A percentile compares a stretch with the other conserved stretches of the same genome.
Evolutionary conservation across 2,329 filamentous ascomycete genomes (phyloP).

Genomic region (Venturia effusa): DNA sequence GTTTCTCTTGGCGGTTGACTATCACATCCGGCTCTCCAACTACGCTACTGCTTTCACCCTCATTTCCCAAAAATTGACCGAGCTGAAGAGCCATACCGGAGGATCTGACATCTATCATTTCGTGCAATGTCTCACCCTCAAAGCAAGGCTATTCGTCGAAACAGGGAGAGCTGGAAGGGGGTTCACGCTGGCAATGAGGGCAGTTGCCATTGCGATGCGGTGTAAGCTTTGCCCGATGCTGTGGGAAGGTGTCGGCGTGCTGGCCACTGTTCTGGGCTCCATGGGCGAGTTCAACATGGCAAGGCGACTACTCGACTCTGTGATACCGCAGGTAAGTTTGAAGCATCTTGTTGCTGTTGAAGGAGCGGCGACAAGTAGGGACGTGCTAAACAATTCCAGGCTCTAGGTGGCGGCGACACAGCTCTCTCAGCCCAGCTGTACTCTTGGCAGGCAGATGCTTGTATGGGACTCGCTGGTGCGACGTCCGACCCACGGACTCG

Average conservation of each 20-base stretch:
- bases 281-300: conserved; percentile 62
- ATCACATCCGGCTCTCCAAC: conserved; percentile 42
- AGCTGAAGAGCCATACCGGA: conserved; percentile 39
- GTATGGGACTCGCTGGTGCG: conserved; percentile 63
- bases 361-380: not conserved
- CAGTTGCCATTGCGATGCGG: conserved; percentile 61
- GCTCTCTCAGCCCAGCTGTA: conserved; percentile 57
- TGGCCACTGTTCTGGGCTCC: conserved; percentile 59
- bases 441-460: conserved; percentile 60
- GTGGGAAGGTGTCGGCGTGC: conserved; percentile 58
- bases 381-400: conserved; percentile 17
- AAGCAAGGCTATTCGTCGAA: conserved; percentile 58
- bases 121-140: conserved; percentile 60
- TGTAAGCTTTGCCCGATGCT: conserved; percentile 57
- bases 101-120: conserved; percentile 56
- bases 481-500: conserved; percentile 17
- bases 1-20: conserved; percentile 48
- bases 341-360: not conserved
- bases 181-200: conserved; percentile 66
- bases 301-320: conserved; percentile 50
- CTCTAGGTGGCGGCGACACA: conserved; percentile 56
- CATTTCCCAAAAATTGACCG: conserved; percentile 34
- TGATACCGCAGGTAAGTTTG: conserved; percentile 55
- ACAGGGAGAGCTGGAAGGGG: conserved; percentile 56
- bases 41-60: conserved; percentile 42